Evolutionary conservation across 2,329 filamentous ascomycete species (phyloP).

Genomic region (Lachnellula occidentalis): DNA sequence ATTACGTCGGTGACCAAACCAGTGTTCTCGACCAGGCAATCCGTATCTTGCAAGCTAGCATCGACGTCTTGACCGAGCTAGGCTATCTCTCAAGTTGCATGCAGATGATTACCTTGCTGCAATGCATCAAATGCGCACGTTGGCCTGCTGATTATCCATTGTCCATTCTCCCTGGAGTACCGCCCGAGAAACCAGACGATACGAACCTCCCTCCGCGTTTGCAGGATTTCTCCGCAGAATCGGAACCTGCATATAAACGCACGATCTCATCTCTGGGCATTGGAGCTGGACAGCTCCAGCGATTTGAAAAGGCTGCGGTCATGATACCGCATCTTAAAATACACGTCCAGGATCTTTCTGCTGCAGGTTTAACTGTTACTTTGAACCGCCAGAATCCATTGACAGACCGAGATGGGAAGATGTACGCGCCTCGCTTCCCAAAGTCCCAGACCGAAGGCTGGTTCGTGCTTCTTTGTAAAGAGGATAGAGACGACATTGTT

Average conservation of each 20-base stretch:
- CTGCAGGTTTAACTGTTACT: conserved; percentile 56
- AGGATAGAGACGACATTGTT: conserved; percentile 67
- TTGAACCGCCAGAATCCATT: conserved; percentile 64
- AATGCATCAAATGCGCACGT: conserved; percentile 85
- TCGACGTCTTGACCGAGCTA: conserved; percentile 91
- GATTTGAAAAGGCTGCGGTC: conserved; percentile 53
- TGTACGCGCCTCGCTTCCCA: conserved; percentile 85
- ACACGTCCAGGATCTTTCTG: conserved; percentile 53
- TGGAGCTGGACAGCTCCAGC: conserved; percentile 26
- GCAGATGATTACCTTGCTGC: conserved; percentile 78
- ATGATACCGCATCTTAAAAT: conserved; percentile 66
- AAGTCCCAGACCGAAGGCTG: conserved; percentile 93
- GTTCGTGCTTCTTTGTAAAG: conserved; percentile 74
- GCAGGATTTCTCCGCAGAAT: conserved; percentile 26
- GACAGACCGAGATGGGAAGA: conserved; percentile 60
- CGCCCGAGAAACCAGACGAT: conserved; percentile 29
- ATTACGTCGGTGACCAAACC: conserved; percentile 93
- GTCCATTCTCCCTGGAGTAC: conserved; percentile 72
- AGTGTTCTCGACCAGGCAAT: conserved; percentile 92
- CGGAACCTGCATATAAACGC: conserved; percentile 31
- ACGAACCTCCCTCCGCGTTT: conserved; percentile 31
- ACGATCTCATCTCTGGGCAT: conserved; percentile 49
- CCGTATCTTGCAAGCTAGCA: conserved; percentile 90
- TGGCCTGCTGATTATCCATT: conserved; percentile 82
- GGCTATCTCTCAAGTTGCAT: conserved; percentile 71